Base-by-base conservation (phyloP, 2,329 filamentous ascomycete species). In the Neodidymelliopsis sp. region DNA sequence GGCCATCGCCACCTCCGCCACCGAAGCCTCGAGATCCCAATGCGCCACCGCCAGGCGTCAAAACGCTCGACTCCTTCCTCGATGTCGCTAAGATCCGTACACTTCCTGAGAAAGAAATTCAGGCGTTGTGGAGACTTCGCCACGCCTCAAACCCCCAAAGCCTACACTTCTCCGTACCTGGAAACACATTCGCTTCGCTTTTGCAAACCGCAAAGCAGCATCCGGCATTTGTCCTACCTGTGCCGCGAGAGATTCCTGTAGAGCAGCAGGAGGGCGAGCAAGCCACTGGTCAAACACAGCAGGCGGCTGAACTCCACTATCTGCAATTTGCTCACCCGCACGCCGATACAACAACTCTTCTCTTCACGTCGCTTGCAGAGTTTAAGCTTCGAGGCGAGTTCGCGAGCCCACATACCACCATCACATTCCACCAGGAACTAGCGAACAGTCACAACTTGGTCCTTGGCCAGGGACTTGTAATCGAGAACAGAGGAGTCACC, bases 241-340 rank as follows among this genome's bases (percentile, higher is more conserved):
- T 97, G 6, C 89, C 89, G 58, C 89, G 83, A 73, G 79, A 70
- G 39, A 73, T 70, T 35, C 52, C 70, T 56, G 31, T 62, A 47
- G 49, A 73, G 63, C 15, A 67, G 16, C 29, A 53, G 27, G 52
- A 48, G 16, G 37, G 39, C 18, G 43, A 48, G 16, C 45, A 52
- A 20, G 38, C 24, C 12, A 25, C 33, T 11, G 49, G 44, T 13
- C 44, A 58, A 31, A 60, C 62, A 10, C 74, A 74, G 3, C 77
- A 83, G 54, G 90, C 90, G 40, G 90, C 91, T 35, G 94, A 97
- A 74, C 91, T 99, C 34, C 94, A 99, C 75, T 96, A 96, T 73
- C 75, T 99, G 54, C 93, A 99, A 75, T 99, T 95, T 91, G 89
- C 89, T 0, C 97, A 96, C 74, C 92, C 96, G 52, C 81, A 85